A percentile compares a stretch with the other conserved stretches of the same genome.
phyloP scores from a whole-genome alignment of 495 filamentous ascomycete species.

The Penicillium samsonianum region DNA sequence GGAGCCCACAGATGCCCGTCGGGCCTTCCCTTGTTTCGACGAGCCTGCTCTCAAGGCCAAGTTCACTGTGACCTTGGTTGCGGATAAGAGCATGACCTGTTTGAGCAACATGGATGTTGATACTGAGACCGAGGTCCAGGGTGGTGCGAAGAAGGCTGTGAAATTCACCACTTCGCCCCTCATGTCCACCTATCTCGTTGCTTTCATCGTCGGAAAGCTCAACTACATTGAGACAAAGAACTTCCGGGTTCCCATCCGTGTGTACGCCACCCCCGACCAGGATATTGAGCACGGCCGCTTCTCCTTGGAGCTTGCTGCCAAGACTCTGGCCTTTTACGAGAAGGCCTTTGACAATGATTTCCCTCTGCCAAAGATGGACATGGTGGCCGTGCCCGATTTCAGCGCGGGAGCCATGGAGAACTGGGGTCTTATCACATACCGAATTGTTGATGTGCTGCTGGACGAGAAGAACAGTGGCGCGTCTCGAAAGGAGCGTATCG shows the following conservation, averaged over 20 bases:
- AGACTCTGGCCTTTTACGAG: constrained; percentile 55
- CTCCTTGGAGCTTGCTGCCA: constrained; percentile 63
- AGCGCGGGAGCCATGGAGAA: constrained; percentile 97
- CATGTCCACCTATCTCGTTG: constrained; percentile 71
- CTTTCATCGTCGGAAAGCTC: constrained; percentile 68
- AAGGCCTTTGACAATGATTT: constrained; percentile 57
- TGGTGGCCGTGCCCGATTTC: constrained; percentile 97
- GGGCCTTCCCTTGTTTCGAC: constrained; percentile 71
- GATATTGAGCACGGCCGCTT: constrained; percentile 67
- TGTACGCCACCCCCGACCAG: constrained; percentile 63
- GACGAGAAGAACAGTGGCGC: constrained; percentile 91
- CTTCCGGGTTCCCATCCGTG: constrained; percentile 65
- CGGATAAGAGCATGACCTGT: constrained; percentile 62
- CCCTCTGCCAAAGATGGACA: constrained; percentile 88
- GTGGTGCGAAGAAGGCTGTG: constrained; percentile 60
- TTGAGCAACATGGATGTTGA: constrained; percentile 71
- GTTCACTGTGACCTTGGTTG: constrained; percentile 65
- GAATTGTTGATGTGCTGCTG: constrained; percentile 85
- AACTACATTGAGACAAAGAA: constrained; percentile 64
- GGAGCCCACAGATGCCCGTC: constrained; percentile 65
- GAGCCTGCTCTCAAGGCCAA: constrained; percentile 69
- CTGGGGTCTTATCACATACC: constrained; percentile 96
- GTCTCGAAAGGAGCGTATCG: constrained; percentile 89
- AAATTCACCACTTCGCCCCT: constrained; percentile 66
- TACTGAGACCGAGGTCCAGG: constrained; percentile 55